Evolutionary conservation across 1,139 yeast species (phyloP).

Genomic region (Candida frijolesensis): DNA sequence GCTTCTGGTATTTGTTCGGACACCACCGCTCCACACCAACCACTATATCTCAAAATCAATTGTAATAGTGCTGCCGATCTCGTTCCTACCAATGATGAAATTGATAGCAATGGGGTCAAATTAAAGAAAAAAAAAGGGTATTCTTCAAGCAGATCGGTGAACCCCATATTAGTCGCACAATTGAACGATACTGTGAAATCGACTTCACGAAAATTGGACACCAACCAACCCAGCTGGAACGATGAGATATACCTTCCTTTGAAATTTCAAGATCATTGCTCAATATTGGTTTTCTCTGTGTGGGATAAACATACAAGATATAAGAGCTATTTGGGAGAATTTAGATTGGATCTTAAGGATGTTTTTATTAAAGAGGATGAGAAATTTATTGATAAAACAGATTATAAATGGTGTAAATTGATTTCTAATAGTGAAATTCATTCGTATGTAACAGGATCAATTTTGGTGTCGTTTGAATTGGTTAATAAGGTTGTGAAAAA

Average conservation of each 20-base stretch:
- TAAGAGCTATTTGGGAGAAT: constrained; percentile 59
- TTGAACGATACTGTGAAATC: constrained; percentile 33
- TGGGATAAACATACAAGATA: constrained; percentile 51
- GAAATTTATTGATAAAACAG: constrained; percentile 24
- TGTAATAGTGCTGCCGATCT: constrained; percentile 46
- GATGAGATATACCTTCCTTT: constrained; percentile 37
- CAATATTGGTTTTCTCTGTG: constrained; percentile 37
- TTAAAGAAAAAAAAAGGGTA: constrained; percentile 3
- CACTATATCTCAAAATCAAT: constrained; percentile 31
- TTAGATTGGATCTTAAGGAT: constrained; percentile 47
- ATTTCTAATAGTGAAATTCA: constrained; percentile 49
- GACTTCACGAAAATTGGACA: constrained; percentile 37
- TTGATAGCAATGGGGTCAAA: neutral
- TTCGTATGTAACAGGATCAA: constrained; percentile 59
- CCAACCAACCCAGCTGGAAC: constrained; percentile 51
- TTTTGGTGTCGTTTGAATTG: constrained; percentile 54
- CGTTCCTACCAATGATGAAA: constrained; percentile 16
- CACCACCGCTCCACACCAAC: constrained; percentile 1
- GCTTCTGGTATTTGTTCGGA: neutral
- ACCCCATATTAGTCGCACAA: constrained; percentile 40
- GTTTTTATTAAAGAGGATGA: constrained; percentile 31
- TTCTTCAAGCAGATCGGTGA: constrained; percentile 23
- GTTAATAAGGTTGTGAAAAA: constrained; percentile 24
- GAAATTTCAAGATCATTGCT: constrained; percentile 28
- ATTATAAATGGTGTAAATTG: constrained; percentile 53